A percentile compares a stretch with the other conserved stretches of the same genome.
Conservation (phyloP, 257 asterid genomes). For the Forsythia viridissima region DNA sequence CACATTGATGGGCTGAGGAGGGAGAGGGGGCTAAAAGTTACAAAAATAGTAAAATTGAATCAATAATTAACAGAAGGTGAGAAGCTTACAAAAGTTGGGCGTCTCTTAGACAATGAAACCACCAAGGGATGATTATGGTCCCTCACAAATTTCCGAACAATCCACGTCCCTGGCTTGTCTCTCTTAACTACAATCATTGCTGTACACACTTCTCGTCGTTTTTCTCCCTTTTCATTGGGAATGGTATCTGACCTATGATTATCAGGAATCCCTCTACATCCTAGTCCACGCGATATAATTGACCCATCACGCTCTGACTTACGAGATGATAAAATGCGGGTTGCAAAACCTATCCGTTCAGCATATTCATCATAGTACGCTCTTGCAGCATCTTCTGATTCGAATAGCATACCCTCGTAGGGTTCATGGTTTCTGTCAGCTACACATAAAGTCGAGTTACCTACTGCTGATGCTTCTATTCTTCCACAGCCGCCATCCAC, state of each 20-base stretch:
- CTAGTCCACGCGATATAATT: constrained; percentile 69
- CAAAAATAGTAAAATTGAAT: constrained; percentile 1
- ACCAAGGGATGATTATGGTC: constrained; percentile 74
- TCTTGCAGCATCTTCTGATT: constrained; percentile 69
- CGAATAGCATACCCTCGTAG: constrained; percentile 61
- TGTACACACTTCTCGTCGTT: constrained; percentile 57
- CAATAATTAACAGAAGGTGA: constrained; percentile 16
- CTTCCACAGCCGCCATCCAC: constrained; percentile 38
- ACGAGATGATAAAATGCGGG: constrained; percentile 62
- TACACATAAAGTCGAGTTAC: constrained; percentile 34
- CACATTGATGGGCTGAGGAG: neutral
- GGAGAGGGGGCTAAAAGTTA: neutral
- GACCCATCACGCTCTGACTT: constrained; percentile 75
- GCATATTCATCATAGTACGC: constrained; percentile 64
- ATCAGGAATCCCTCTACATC: constrained; percentile 55
- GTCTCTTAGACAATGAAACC: constrained; percentile 48
- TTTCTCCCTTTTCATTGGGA: constrained; percentile 44
- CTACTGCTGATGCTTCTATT: constrained; percentile 39
- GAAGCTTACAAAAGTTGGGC: constrained; percentile 50
- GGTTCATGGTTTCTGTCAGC: constrained; percentile 54
- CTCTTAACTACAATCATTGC: constrained; percentile 65
- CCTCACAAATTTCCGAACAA: constrained; percentile 65
- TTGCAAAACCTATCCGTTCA: constrained; percentile 49
- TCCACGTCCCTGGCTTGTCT: constrained; percentile 64
- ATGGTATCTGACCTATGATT: constrained; percentile 39